Base-by-base conservation (phyloP, 257 asterid genomes). In the Plantago elongata region DNA sequence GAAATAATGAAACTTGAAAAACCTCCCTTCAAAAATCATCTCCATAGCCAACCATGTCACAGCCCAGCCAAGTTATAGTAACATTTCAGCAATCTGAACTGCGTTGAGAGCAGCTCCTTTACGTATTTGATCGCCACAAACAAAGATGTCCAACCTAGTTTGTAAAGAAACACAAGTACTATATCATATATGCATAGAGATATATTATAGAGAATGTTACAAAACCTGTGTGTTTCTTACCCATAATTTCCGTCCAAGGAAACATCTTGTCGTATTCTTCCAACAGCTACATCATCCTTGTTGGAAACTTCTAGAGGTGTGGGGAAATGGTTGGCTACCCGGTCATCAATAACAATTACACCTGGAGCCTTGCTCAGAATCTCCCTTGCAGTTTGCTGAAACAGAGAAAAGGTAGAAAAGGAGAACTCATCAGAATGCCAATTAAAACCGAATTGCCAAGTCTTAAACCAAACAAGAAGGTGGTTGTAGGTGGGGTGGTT, bases 91-190 rank as follows among this genome's bases (percentile, higher is more conserved):
- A 65, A 90, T 90, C 75, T 83, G 95, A 67, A 90, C 75, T 8
- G 97, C 95, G 49, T 87, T 90, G 14, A 90, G 97, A 51, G 96
- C 95, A 63, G 96, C 96, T 59, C 96, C 97, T 64, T 90, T 87
- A 73, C 96, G 97, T 77, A 87, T 87, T 87, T 90, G 97, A 71
- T 90, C 97, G 43, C 97, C 97, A 61, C 97, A 90, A 37, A 87
- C 91, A 71, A 90, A 90, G 17, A 87, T 87, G 79, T 90, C 97
- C 90, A 87, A 68, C 81, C 95, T 87, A 75, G 12, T 55, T 60
- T 57, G n/a, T 12, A 62, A 38, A 62, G 5, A 11, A 44, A 44
- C 52, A 45, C 4, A 45, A 46, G 10, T 7, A 15, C 14, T 1
- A 54, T 61, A 34, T 34, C 27, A 30, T 14, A 48, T 14, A 17